Conservation (phyloP, 192 early-diverging fungal genomes). For the Coemansia aciculifera region DNA sequence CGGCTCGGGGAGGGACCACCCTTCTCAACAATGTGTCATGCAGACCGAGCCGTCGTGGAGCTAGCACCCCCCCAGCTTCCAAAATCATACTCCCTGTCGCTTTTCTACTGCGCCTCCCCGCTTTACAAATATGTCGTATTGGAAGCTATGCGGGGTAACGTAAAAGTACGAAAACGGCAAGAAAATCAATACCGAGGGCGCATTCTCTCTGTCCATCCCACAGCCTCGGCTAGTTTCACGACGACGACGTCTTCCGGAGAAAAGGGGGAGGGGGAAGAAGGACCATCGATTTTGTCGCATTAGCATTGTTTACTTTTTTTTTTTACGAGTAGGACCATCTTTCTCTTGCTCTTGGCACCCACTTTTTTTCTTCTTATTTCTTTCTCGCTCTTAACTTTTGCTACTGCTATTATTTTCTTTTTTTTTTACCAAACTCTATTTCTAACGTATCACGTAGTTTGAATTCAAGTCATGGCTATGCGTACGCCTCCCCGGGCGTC, state of each 20-base stretch:
- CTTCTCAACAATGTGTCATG: not conserved
- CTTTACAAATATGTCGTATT: not conserved
- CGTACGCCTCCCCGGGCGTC: slow-evolving; percentile 20
- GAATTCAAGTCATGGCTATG: slow-evolving; percentile 7
- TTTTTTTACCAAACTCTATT: not conserved
- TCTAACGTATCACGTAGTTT: not conserved
- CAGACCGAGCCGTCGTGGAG: not conserved
- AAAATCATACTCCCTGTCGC: not conserved
- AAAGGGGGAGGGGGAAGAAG: not conserved
- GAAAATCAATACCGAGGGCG: not conserved
- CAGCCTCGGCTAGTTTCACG: not conserved
- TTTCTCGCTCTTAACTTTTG: not conserved
- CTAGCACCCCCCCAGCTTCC: not conserved
- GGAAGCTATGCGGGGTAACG: not conserved
- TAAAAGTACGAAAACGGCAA: not conserved
- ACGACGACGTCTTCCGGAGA: not conserved
- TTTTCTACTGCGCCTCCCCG: slow-evolving; percentile 3
- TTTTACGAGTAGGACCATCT: not conserved
- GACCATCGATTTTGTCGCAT: slow-evolving; percentile 1
- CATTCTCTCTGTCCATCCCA: not conserved
- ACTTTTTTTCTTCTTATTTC: not conserved
- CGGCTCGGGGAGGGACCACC: not conserved
- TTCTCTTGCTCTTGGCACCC: not conserved
- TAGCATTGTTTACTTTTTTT: not conserved
- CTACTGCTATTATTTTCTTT: not conserved